Base-by-base conservation (phyloP, 139 green algal species). In the Prasinococcaceae sp. region DNA sequence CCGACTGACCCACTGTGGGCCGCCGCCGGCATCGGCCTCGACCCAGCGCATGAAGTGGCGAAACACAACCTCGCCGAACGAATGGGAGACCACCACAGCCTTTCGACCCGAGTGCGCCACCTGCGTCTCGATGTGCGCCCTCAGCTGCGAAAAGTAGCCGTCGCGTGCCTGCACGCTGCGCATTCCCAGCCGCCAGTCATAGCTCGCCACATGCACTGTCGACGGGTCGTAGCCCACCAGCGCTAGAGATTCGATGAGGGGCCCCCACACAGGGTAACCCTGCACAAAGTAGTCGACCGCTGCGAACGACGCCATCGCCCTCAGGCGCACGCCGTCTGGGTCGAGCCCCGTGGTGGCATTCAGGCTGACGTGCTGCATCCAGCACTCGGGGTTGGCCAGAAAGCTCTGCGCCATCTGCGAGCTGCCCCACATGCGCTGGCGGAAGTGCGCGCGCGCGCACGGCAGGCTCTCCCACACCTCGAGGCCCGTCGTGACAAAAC, bases 181-280 rank as follows among this genome's bases (percentile, higher is more conserved):
- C 5, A 84, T 59, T 1, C 72, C 66, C 58, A 92, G 71, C 17
- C 82, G 61, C 82, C 81, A 92, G 57, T 92, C 82, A 53, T 83
- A 89, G 6, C 78, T 61, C 53, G 65, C 66, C 14, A 68, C 65
- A 47, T 70, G 43, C 14, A 58, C 6, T 23, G 53, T 81, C 62
- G 76, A 79, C 50, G 61, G 63, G 60, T 86, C 78, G 52, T 92
- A 88, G 24, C 58, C 58, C 23, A 66, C 28, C 40, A 32, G 16
- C 10, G 58, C 58, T 2, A 64, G 51, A 12, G 51, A 16, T 41
- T 67, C 58, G 27, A 67, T 67, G 23, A 67, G 30, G 3, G 59
- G 48, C 6, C 52, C 58, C 52, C 52, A 67, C 22, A 67, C 58
- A 26, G 53, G 65, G 52, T 65, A 67, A 3, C 37, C 47, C 1